Base-by-base conservation (phyloP, 345 rosid species). In the Psidium guajava region DNA sequence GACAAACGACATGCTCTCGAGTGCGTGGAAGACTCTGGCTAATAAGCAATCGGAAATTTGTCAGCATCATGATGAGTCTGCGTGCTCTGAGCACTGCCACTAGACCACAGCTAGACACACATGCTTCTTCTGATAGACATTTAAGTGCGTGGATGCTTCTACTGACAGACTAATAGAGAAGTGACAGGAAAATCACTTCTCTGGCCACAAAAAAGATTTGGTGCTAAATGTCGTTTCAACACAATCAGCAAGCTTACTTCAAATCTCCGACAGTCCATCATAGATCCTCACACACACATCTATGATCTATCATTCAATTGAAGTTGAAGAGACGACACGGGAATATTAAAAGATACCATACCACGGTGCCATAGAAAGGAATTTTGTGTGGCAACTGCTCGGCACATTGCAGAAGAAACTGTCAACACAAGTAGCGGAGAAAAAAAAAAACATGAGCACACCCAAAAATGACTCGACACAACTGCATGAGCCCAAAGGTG, bases 301-400 rank as follows among this genome's bases (percentile, higher is more conserved):
- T 64, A 32, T 20, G 47, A 36, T 36, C 47, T 20, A 69, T 36
- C 80, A 69, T 69, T 69, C 80, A 36, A 36, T 18, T 20, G 80
- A 69, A 69, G 80, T 47, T 0, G 1, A 64, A 20, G 50, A 81
- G 82, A 83, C 4, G 4, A 22, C 42, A 42, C 53, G 11, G 27
- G 55, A 22, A n/a, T 42, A 24, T 82, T 40, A 84, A 84, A 80
- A 61, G 84, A 85, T 88, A 83, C 84, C 95, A 51, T 93, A 95
- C 99, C 99, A 95, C 82, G 85, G 99, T 91, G 50, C 94, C 97
- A 83, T 95, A 96, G 50, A 97, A 86, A 74, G 99, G 97, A 93
- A 92, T 91, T 92, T 96, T 96, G 92, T 96, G 99, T 88, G 99
- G 99, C 92, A 96, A 92, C 83, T 96, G 97, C 83, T 93, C 94